Evolutionary conservation across 129 eudicot genomes (phyloP).

Genomic region (Glebionis coronaria): DNA sequence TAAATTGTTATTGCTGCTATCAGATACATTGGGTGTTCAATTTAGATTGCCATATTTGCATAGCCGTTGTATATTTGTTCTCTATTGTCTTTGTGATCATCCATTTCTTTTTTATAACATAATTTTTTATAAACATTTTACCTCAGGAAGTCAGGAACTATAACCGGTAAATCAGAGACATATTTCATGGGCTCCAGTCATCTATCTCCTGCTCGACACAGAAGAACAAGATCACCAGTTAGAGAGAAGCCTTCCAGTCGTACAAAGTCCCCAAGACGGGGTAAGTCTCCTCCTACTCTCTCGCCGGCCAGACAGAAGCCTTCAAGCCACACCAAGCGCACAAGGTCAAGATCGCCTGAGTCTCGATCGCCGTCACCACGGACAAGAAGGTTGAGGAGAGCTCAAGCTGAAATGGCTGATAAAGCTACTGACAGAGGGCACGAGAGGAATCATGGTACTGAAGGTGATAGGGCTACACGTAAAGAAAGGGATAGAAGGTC

Average conservation of each 20-base stretch:
- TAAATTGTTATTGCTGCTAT: too few relatives aligned
- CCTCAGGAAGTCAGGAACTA: constrained; percentile 35
- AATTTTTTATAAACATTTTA: neutral
- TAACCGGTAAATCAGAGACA: constrained; percentile 5
- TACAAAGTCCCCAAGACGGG: constrained; percentile 57
- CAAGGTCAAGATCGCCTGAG: constrained; percentile 49
- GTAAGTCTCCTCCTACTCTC: constrained; percentile 44
- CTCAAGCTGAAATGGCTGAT: constrained; percentile 49
- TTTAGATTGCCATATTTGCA: too few relatives aligned
- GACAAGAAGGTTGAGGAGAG: constrained; percentile 62
- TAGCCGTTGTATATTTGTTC: too few relatives aligned
- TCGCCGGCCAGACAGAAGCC: constrained; percentile 53
- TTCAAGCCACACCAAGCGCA: constrained; percentile 35
- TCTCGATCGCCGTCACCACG: constrained; percentile 71
- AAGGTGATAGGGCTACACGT: constrained; percentile 47
- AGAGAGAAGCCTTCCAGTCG: constrained; percentile 47
- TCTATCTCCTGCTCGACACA: constrained; percentile 64
- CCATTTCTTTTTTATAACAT: neutral
- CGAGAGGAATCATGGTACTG: too few relatives aligned
- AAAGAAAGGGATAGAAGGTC: constrained; percentile 50
- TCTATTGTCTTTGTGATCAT: neutral
- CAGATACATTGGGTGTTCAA: too few relatives aligned
- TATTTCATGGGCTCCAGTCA: constrained; percentile 38
- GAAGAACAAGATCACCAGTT: constrained; percentile 44
- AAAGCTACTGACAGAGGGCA: constrained; percentile 16